A percentile compares a stretch with the other conserved stretches of the same genome.
phyloP scores from a whole-genome alignment of 768 basidiomycete genomes.

The Tulasnella sp. region DNA sequence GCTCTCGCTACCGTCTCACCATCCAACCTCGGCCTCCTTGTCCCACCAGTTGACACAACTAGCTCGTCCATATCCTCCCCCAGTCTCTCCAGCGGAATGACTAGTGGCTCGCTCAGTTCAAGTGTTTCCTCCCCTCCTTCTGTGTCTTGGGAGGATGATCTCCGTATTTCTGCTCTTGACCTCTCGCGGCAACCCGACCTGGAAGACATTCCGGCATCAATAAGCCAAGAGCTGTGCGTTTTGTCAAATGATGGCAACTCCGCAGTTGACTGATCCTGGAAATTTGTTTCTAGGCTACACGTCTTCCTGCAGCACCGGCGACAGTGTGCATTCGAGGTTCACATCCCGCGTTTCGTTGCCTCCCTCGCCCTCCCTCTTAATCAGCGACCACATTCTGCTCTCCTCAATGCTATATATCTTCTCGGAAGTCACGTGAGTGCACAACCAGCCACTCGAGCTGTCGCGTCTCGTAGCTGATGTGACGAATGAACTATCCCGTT shows the following conservation, averaged over 20 bases:
- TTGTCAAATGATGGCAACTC: conserved; percentile 9
- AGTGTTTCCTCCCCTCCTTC: conserved; percentile 6
- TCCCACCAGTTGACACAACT: background rate
- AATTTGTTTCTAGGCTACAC: conserved; percentile 43
- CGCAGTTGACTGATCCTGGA: background rate
- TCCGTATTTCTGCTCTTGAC: conserved; percentile 1
- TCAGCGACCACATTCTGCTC: conserved; percentile 58
- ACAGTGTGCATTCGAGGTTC: conserved; percentile 60
- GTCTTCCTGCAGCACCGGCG: conserved; percentile 51
- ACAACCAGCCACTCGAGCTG: conserved; percentile 30
- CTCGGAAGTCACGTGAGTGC: conserved; percentile 76
- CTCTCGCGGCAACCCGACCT: background rate
- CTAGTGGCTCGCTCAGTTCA: background rate
- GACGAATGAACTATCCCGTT: background rate
- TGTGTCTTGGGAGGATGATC: conserved; percentile 10
- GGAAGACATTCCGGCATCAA: conserved; percentile 17
- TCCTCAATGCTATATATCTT: conserved; percentile 69
- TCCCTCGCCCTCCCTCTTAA: conserved; percentile 36
- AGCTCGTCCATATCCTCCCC: background rate
- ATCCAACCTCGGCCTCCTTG: background rate
- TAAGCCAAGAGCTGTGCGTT: conserved; percentile 19
- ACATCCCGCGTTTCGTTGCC: conserved; percentile 51
- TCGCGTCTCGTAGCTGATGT: background rate
- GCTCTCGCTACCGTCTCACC: background rate
- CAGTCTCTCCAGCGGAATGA: background rate